Evolutionary conservation across 345 rosid genomes (phyloP).

Genomic region (Brassica carinata): DNA sequence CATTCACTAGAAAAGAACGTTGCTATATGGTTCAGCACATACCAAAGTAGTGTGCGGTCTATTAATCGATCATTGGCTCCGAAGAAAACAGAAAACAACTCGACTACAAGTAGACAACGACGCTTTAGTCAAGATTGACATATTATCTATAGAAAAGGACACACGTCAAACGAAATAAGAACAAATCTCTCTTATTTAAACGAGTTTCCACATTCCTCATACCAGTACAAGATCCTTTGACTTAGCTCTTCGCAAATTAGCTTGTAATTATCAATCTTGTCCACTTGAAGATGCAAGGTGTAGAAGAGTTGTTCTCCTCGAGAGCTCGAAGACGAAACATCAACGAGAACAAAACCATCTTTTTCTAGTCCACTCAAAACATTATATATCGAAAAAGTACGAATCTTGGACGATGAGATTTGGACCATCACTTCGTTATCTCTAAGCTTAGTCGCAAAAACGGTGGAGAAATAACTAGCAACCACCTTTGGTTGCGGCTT

Average conservation of each 20-base stretch:
- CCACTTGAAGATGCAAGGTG: slow-evolving; percentile 58
- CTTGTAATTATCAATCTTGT: neutral
- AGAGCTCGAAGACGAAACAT: slow-evolving; percentile 62
- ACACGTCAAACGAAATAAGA: neutral
- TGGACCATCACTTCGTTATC: slow-evolving; percentile 56
- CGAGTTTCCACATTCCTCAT: neutral
- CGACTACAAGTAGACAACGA: neutral
- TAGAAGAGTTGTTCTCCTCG: slow-evolving; percentile 53
- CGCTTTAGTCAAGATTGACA: neutral
- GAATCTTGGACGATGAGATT: slow-evolving; percentile 41
- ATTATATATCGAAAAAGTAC: slow-evolving; percentile 42
- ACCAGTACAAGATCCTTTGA: neutral
- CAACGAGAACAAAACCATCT: slow-evolving; percentile 49
- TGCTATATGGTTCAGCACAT: too few species aligned
- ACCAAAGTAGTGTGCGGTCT: too few species aligned
- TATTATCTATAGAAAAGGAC: too few species aligned
- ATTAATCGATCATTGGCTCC: neutral
- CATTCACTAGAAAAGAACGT: neutral
- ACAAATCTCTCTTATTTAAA: neutral
- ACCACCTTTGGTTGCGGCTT: slow-evolving; percentile 30
- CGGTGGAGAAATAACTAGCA: slow-evolving; percentile 15
- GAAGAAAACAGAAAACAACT: neutral
- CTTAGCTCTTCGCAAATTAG: neutral
- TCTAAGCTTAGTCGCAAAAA: slow-evolving; percentile 48
- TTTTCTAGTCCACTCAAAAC: slow-evolving; percentile 51